A percentile compares a stretch with the other conserved stretches of the same genome.
Evolutionary conservation across 176 grass and related monocot species (phyloP).

Genomic region (Panicum miliaceum): DNA sequence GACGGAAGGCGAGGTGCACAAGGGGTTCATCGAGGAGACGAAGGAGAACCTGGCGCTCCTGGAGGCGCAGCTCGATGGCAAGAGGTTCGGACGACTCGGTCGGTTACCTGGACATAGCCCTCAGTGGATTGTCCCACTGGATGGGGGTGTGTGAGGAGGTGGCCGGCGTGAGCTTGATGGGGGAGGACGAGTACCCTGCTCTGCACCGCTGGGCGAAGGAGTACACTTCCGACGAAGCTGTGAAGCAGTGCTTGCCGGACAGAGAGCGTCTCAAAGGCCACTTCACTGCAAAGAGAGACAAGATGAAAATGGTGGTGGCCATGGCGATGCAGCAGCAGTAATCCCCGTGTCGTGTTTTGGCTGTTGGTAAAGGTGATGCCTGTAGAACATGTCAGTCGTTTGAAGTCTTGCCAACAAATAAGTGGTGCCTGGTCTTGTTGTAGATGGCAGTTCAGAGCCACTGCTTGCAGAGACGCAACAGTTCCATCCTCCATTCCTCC

Average conservation of each 20-base stretch:
- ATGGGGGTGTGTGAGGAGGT: constrained; percentile 40
- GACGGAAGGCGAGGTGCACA: constrained; percentile 35
- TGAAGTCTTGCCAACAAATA: background rate
- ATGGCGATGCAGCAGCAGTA: background rate
- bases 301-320: background rate
- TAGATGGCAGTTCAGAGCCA: too few relatives aligned
- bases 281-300: constrained; percentile 34
- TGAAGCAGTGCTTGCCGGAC: constrained; percentile 37
- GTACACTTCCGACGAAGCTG: constrained; percentile 19
- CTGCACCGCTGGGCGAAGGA: constrained; percentile 46
- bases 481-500: too few relatives aligned
- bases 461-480: too few relatives aligned
- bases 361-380: background rate
- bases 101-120: constrained; percentile 41
- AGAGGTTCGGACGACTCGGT: constrained; percentile 46
- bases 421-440: too few relatives aligned
- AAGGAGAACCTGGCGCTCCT: constrained; percentile 49
- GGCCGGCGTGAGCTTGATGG: constrained; percentile 38
- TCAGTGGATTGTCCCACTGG: constrained; percentile 38
- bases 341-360: background rate
- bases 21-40: constrained; percentile 26
- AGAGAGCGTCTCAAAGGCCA: constrained; percentile 14
- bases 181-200: constrained; percentile 39
- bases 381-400: background rate
- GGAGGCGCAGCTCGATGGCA: constrained; percentile 48